Conservation (phyloP, 106 monocot species). For the Acorus gramineus region DNA sequence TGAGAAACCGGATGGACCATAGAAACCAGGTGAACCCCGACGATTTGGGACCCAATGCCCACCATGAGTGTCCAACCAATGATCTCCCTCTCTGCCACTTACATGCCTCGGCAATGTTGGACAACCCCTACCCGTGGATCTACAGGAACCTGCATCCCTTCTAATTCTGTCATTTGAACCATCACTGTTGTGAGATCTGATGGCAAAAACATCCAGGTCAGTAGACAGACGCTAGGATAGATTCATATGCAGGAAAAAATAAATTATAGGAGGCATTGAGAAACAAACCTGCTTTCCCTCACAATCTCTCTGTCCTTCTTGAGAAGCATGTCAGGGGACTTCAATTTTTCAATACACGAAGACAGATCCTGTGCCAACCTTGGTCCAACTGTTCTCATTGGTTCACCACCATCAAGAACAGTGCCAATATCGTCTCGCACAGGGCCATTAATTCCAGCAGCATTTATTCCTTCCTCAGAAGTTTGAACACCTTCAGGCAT, state of each 20-base stretch:
- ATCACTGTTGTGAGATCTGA: slow-evolving; percentile 25
- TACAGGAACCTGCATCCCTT: slow-evolving; percentile 15
- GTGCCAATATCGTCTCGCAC: slow-evolving; percentile 1
- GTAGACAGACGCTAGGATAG: neutral
- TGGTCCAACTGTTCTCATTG: slow-evolving; percentile 3
- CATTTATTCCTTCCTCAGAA: slow-evolving; percentile 4
- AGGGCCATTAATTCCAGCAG: slow-evolving; percentile 4
- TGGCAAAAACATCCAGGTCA: slow-evolving; percentile 6
- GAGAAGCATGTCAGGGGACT: slow-evolving; percentile 26
- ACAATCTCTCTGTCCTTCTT: slow-evolving; percentile 29
- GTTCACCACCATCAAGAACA: slow-evolving; percentile 12
- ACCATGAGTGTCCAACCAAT: slow-evolving; percentile 25
- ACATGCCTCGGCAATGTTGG: slow-evolving; percentile 19
- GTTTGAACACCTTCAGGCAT: slow-evolving; percentile 27
- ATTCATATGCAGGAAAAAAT: neutral
- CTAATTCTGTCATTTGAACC: slow-evolving; percentile 19
- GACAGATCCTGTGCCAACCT: slow-evolving; percentile 22
- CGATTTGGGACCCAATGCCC: slow-evolving; percentile 10
- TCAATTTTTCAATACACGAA: slow-evolving; percentile 28
- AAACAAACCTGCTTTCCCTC: slow-evolving; percentile 44
- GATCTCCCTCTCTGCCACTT: slow-evolving; percentile 19
- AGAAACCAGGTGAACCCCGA: slow-evolving; percentile 30
- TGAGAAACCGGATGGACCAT: slow-evolving; percentile 24
- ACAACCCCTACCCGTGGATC: slow-evolving; percentile 22
- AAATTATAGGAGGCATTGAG: neutral